phyloP scores from a whole-genome alignment of 2,329 filamentous ascomycete species.

The Neospermospora avenae region DNA sequence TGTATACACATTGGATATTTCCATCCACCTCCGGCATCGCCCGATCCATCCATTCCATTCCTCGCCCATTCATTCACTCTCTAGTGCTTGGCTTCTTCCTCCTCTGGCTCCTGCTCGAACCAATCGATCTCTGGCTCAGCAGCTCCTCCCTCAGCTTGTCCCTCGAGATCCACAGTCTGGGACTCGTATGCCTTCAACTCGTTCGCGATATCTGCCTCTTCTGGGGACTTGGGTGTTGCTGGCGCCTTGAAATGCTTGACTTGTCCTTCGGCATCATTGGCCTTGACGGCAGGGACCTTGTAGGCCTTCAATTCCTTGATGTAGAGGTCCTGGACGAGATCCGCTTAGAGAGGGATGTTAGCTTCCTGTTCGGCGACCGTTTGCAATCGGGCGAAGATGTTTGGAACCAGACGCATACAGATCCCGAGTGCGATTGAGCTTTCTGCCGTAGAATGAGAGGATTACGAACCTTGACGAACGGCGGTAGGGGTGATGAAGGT shows the following conservation, averaged over 20 bases:
- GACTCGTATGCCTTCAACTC: constrained; percentile 93
- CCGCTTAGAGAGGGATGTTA: constrained; percentile 56
- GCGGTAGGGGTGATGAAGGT: constrained; percentile 37
- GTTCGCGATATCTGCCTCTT: constrained; percentile 88
- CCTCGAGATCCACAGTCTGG: constrained; percentile 93
- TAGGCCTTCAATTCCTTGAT: constrained; percentile 93
- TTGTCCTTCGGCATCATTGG: constrained; percentile 82
- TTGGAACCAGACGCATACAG: not conserved
- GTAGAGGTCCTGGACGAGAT: constrained; percentile 97
- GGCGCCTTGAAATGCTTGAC: constrained; percentile 85
- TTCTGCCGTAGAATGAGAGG: not conserved
- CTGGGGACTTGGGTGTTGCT: constrained; percentile 79
- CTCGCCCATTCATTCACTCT: constrained; percentile 9
- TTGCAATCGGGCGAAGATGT: not conserved
- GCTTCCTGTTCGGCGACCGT: constrained; percentile 4
- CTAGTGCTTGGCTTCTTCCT: constrained; percentile 41
- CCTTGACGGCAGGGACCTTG: constrained; percentile 82
- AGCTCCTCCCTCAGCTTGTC: constrained; percentile 64
- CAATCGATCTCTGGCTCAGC: constrained; percentile 63
- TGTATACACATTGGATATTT: constrained; percentile 23
- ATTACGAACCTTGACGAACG: constrained; percentile 35
- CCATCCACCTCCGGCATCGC: constrained; percentile 1
- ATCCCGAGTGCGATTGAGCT: not conserved
- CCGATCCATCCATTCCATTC: not conserved
- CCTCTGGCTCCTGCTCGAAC: constrained; percentile 73